Evolutionary conservation across 1,284 basidiomycete species (phyloP).

Genomic region (Moesziomyces sp.): DNA sequence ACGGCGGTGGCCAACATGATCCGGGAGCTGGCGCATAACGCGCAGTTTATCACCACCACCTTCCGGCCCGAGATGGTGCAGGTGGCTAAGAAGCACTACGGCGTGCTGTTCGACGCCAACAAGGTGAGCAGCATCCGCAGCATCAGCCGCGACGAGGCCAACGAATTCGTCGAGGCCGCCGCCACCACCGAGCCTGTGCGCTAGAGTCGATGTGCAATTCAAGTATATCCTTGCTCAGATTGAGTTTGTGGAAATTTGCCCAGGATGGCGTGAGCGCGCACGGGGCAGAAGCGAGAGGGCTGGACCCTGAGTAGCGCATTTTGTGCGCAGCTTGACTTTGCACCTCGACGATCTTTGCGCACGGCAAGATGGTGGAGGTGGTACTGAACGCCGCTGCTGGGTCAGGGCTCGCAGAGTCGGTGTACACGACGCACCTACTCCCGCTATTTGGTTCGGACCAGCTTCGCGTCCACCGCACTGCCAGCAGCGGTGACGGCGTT

Average conservation of each 20-base stretch:
- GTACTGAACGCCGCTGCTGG: conserved; percentile 25
- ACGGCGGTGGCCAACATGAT: conserved; percentile 98
- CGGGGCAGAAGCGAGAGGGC: neutral
- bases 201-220: conserved; percentile 1
- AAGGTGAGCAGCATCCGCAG: conserved; percentile 84
- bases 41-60: conserved; percentile 98
- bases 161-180: conserved; percentile 81
- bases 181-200: conserved; percentile 37
- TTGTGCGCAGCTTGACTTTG: no score
- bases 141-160: conserved; percentile 84
- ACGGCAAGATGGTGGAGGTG: conserved; percentile 4
- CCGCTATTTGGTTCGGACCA: conserved; percentile 5
- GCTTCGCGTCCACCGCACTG: conserved; percentile 10
- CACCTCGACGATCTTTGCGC: no score
- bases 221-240: no score
- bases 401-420: neutral
- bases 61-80: conserved; percentile 97
- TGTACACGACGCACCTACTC: conserved; percentile 5
- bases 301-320: conserved; percentile 5
- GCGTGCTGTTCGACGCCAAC: conserved; percentile 97
- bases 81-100: conserved; percentile 94
- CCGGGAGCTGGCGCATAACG: conserved; percentile 82
- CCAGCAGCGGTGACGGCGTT: conserved; percentile 20
- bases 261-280: conserved; percentile 10
- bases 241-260: no score